A percentile compares a stretch with the other conserved stretches of the same genome.
Evolutionary conservation across 2,329 filamentous ascomycete species (phyloP).

Genomic region (Drechslera avenae): DNA sequence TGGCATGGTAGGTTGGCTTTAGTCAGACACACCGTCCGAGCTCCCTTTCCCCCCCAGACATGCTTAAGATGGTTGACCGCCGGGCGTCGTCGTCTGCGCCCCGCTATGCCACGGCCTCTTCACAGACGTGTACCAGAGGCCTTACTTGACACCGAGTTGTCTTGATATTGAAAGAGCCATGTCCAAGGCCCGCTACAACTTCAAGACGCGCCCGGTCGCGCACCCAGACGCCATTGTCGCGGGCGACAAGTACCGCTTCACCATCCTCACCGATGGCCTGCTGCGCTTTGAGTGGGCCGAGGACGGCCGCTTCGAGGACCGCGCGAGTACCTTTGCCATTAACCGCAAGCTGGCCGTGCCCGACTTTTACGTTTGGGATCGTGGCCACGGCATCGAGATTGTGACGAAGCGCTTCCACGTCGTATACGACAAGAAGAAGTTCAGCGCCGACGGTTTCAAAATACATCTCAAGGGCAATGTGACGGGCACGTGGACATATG

Average conservation of each 20-base stretch:
- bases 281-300: conserved; percentile 67
- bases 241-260: conserved; percentile 63
- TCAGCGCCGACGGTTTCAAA: conserved; percentile 58
- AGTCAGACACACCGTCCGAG: conserved; percentile 22
- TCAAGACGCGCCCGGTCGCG: conserved; percentile 53
- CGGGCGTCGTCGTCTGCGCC: conserved; percentile 19
- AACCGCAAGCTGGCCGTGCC: conserved; percentile 58
- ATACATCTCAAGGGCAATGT: conserved; percentile 54
- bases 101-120: conserved; percentile 23
- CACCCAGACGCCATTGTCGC: conserved; percentile 54
- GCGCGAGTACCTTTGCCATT: conserved; percentile 66
- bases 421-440: conserved; percentile 63
- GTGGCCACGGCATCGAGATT: conserved; percentile 58
- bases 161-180: conserved; percentile 23
- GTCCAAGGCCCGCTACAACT: conserved; percentile 49
- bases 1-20: conserved; percentile 9
- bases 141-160: conserved; percentile 13
- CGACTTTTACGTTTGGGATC: conserved; percentile 56
- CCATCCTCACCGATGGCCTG: conserved; percentile 61
- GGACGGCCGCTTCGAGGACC: conserved; percentile 66
- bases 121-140: conserved; percentile 13
- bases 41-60: conserved; percentile 28
- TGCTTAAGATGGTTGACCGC: conserved; percentile 29
- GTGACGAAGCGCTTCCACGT: conserved; percentile 62
- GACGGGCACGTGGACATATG: conserved; percentile 59